These are phyloP conservation scores for Komagataella pseudopastoris DNA, from an alignment of 805 yeast species.

Conservation along the genomic window DNA sequence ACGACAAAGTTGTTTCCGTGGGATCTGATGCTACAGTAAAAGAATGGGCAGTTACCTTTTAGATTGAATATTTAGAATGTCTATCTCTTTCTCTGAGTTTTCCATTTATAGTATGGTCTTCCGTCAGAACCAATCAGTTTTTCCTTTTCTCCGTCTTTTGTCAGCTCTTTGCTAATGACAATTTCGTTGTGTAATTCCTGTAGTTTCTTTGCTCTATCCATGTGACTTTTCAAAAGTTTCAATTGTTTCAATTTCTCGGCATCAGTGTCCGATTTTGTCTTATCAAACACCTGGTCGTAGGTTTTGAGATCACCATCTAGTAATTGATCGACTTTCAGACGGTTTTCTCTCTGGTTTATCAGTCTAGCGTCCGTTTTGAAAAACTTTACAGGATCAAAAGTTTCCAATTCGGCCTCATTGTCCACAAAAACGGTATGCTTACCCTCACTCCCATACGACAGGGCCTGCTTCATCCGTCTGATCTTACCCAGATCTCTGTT, in stretches of 20 bases:
- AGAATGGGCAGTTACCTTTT: constrained; percentile 39
- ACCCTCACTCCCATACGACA: constrained; percentile 46
- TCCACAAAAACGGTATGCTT: constrained; percentile 83
- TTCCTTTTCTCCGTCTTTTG: constrained; percentile 84
- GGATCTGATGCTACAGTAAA: constrained; percentile 80
- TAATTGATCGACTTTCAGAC: constrained; percentile 52
- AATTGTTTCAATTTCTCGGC: constrained; percentile 48
- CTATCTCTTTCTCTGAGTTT: constrained; percentile 52
- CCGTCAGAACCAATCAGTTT: constrained; percentile 60
- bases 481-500: constrained; percentile 56
- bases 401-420: constrained; percentile 33
- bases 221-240: constrained; percentile 43
- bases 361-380: constrained; percentile 62
- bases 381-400: constrained; percentile 48
- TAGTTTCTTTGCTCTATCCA: constrained; percentile 60
- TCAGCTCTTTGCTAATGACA: constrained; percentile 70
- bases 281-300: constrained; percentile 5
- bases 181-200: constrained; percentile 55
- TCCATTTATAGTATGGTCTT: constrained; percentile 69
- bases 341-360: constrained; percentile 53
- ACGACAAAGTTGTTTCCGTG: constrained; percentile 40
- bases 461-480: constrained; percentile 34
- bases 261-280: constrained; percentile 18
- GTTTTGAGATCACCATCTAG: constrained; percentile 19
- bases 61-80: not conserved